phyloP scores from a whole-genome alignment of 2,329 filamentous ascomycete species.

The Claviceps cyperi region DNA sequence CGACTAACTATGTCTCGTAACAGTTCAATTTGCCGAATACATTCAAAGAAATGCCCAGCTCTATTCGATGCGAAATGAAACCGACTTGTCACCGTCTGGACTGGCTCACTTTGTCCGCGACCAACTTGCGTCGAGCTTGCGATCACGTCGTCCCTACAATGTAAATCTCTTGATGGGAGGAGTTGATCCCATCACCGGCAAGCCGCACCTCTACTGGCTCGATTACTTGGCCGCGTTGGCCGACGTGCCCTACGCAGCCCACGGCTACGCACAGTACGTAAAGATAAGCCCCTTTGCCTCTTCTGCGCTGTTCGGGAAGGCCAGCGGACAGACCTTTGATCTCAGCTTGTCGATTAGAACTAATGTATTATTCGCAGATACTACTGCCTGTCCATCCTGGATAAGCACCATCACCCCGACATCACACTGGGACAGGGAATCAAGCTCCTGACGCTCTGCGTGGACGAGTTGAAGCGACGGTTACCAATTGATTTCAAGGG shows the following conservation, averaged over 20 bases:
- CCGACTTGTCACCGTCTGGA: constrained; percentile 76
- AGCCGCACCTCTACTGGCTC: constrained; percentile 90
- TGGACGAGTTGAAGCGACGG: constrained; percentile 90
- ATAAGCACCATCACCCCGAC: constrained; percentile 96
- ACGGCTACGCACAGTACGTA: constrained; percentile 88
- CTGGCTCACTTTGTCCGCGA: constrained; percentile 87
- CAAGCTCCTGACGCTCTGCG: constrained; percentile 88
- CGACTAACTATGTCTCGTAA: constrained; percentile 10
- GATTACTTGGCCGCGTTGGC: constrained; percentile 89
- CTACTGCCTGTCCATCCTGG: constrained; percentile 93
- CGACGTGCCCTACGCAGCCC: constrained; percentile 83
- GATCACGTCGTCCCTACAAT: constrained; percentile 87
- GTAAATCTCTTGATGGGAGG: constrained; percentile 94
- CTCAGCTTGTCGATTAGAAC: neutral
- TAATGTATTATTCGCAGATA: constrained; percentile 41
- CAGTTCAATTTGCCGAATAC: constrained; percentile 98
- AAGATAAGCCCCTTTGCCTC: neutral
- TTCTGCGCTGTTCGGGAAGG: too few species aligned
- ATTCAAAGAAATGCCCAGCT: constrained; percentile 97
- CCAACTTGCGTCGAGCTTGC: constrained; percentile 79
- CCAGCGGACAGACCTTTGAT: neutral
- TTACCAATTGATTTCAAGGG: constrained; percentile 99
- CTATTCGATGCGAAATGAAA: constrained; percentile 96
- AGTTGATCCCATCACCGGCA: constrained; percentile 78
- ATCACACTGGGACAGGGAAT: constrained; percentile 80